Evolutionary conservation across 2,329 filamentous ascomycete genomes (phyloP).

Genomic region (Aspergillus piperis): DNA sequence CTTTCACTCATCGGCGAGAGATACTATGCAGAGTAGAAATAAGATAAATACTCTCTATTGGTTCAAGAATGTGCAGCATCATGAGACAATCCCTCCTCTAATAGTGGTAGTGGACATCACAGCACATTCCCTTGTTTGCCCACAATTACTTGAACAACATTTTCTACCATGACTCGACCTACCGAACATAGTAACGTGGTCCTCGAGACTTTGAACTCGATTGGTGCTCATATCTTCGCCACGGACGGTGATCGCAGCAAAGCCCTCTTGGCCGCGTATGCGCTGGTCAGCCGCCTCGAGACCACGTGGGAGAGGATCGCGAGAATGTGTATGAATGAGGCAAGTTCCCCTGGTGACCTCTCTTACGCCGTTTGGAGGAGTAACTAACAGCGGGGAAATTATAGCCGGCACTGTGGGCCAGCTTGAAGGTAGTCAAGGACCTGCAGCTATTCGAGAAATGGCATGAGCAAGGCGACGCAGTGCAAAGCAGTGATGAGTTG

Average conservation of each 20-base stretch:
- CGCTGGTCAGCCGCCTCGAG: slow-evolving; percentile 6
- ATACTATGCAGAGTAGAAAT: no score
- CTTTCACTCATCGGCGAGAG: no score
- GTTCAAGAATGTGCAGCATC: background rate
- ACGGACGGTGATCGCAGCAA: slow-evolving; percentile 7
- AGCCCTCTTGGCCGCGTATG: slow-evolving; percentile 3
- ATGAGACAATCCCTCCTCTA: no score
- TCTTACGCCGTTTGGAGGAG: background rate
- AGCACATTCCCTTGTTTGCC: no score
- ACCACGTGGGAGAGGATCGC: slow-evolving; percentile 10
- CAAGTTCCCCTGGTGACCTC: background rate
- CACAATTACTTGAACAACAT: no score
- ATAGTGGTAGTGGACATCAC: no score
- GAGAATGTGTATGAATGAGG: slow-evolving; percentile 4
- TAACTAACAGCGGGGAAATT: background rate
- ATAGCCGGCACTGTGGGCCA: slow-evolving; percentile 5
- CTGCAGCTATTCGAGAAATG: slow-evolving; percentile 8
- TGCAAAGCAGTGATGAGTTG: background rate
- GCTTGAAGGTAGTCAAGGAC: background rate
- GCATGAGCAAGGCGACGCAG: background rate
- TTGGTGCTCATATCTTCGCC: background rate
- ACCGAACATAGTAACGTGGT: background rate
- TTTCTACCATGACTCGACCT: background rate
- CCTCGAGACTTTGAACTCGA: background rate
- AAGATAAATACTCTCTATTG: no score